Base-by-base conservation (phyloP, 148 eudicot species). In the Spergularia marina region DNA sequence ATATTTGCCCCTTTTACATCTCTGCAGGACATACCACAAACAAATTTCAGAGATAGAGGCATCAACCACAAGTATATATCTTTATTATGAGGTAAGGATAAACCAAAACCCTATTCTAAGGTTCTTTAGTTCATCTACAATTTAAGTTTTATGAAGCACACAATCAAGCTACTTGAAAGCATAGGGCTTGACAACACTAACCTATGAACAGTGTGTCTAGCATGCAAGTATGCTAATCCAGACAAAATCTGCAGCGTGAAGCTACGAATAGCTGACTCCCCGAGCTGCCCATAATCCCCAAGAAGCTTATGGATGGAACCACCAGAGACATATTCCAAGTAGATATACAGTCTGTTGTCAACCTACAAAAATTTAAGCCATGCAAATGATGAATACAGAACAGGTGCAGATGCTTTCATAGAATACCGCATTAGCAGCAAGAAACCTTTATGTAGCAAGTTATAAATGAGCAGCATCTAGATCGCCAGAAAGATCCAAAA, bases 1-100 rank as follows among this genome's bases (percentile, higher is more conserved):
- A 90, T 85, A 81, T 90, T 90, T 72, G 94, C 94, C 69, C 94
- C 91, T 84, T 90, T 90, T 40, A 90, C 86, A 74, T 90, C 94
- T 80, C 94, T 90, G 84, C 77, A 74, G 14, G 68, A 58, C 69
- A 85, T 20, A 67, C 36, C 65, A 68, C 41, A 64, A 47, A 13
- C 41, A 72, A 2, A 39, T 49, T 34, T 71, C 10, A 63, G 21
- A 78, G 18, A 72, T 5, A 60, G 39, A 47, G 62, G 36, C 36
- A 30, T 30, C 36, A 30, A 30, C 36, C 72, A 63, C 17, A 63
- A 67, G 9, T 10, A 4, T 12, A 66, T 20, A 0, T 21, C 13
- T 9, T 23, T 44, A 44, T 44, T 6, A 9, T 44, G 49, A 61
- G 7, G 14, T 11, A 25, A 12, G 40, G 7, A 61, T 12, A 34